A percentile compares a stretch with the other conserved stretches of the same genome.
Evolutionary conservation across 805 yeast genomes (phyloP).

Genomic region (Henningerozyma blattae): DNA sequence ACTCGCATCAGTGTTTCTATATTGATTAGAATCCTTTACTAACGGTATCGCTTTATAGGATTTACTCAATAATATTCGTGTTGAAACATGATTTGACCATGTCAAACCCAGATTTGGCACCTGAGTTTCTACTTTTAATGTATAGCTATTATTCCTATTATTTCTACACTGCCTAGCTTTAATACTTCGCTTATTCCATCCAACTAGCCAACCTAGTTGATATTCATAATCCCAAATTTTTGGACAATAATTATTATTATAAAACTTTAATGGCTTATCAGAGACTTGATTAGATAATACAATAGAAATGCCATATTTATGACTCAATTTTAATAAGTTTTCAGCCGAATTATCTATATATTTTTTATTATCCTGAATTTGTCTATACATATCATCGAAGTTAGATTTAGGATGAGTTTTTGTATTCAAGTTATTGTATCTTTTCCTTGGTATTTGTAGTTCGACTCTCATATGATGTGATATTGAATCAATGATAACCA

Average conservation of each 20-base stretch:
- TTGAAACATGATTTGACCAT: constrained; percentile 42
- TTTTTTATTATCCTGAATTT: constrained; percentile 29
- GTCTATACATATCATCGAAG: constrained; percentile 24
- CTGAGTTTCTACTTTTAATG: constrained; percentile 21
- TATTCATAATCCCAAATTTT: constrained; percentile 33
- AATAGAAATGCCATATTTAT: constrained; percentile 40
- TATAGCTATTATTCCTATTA: neutral
- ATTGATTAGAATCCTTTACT: constrained; percentile 17
- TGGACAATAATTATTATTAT: constrained; percentile 6
- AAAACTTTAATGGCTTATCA: constrained; percentile 33
- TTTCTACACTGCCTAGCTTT: constrained; percentile 16
- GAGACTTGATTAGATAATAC: constrained; percentile 74
- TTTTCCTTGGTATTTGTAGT: too few species aligned
- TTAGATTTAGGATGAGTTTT: too few species aligned
- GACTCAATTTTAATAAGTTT: constrained; percentile 39
- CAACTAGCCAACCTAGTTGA: constrained; percentile 62
- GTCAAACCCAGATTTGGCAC: constrained; percentile 44
- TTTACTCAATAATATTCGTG: constrained; percentile 36
- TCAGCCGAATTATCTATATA: constrained; percentile 34
- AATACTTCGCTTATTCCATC: constrained; percentile 50
- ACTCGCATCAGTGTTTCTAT: constrained; percentile 23
- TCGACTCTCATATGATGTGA: constrained; percentile 72
- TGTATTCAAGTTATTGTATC: too few species aligned
- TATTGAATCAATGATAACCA: constrained; percentile 69
- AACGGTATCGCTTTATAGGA: constrained; percentile 29